Percentiles rank a stretch among this genome's conserved stretches.
Conservation (phyloP, 2,329 filamentous ascomycete genomes). For the Paecilomyces sp. region DNA sequence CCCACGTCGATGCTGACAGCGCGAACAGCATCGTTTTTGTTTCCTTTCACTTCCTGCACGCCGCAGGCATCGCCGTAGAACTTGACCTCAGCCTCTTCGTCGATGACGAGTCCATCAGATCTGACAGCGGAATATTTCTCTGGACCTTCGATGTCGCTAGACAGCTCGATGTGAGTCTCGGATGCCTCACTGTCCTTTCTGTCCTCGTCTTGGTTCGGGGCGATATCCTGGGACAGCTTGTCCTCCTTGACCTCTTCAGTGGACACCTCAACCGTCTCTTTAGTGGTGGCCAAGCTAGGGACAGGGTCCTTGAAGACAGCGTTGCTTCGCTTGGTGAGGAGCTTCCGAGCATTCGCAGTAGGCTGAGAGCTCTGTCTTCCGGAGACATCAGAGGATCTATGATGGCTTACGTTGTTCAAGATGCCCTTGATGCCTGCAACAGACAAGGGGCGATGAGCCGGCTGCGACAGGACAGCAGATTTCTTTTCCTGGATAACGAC, state of each 20-base stretch:
- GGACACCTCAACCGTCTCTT: constrained; percentile 17
- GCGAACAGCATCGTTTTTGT: constrained; percentile 2
- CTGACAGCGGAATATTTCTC: constrained; percentile 14
- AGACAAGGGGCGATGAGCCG: constrained; percentile 54
- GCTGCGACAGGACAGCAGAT: constrained; percentile 44
- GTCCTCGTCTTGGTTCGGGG: constrained; percentile 5
- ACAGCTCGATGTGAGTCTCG: constrained; percentile 6
- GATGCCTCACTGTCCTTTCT: constrained; percentile 4
- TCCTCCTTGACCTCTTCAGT: constrained; percentile 15
- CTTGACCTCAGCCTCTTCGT: constrained; percentile 17
- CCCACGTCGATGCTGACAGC: constrained; percentile 3
- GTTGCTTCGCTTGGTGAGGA: constrained; percentile 45
- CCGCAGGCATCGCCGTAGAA: constrained; percentile 18
- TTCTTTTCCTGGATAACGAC: constrained; percentile 31
- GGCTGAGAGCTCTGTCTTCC: constrained; percentile 25
- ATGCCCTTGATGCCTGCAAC: constrained; percentile 32
- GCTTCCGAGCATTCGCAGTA: constrained; percentile 39
- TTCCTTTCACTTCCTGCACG: constrained; percentile 13
- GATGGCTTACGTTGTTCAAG: constrained; percentile 24
- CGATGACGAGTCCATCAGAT: constrained; percentile 20
- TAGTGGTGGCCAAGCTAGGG: constrained; percentile 23
- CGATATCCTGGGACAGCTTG: constrained; percentile 3
- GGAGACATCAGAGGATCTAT: constrained; percentile 23
- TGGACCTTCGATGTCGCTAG: constrained; percentile 1
- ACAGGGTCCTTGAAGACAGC: constrained; percentile 48